Conservation (phyloP, 2,329 filamentous ascomycete genomes). For the Byssoonygena ceratinophila region DNA sequence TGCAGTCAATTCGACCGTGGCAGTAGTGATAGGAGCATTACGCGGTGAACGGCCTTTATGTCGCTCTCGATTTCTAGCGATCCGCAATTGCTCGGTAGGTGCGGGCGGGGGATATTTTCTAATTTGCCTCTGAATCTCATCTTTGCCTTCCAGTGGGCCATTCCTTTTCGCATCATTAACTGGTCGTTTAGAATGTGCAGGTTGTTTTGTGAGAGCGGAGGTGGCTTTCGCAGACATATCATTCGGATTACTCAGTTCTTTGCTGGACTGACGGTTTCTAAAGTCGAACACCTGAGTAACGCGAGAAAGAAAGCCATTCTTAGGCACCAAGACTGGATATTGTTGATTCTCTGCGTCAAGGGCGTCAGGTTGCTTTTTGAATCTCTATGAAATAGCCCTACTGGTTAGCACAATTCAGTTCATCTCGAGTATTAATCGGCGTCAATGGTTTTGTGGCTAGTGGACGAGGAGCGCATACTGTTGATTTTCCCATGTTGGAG, state of each 20-base stretch:
- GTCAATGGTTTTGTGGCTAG: not conserved
- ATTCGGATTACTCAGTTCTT: not conserved
- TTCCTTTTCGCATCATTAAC: not conserved
- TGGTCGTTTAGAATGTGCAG: not conserved
- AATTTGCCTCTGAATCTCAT: not conserved
- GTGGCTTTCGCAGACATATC: not conserved
- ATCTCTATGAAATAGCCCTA: not conserved
- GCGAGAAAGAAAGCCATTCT: conserved; percentile 12
- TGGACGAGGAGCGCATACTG: not conserved
- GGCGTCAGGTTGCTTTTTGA: not conserved
- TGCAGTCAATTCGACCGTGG: conserved; percentile 12
- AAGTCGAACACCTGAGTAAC: conserved; percentile 15
- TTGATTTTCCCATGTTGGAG: not conserved
- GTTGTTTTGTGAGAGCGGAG: not conserved
- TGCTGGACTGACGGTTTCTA: conserved; percentile 10
- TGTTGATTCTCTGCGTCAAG: not conserved
- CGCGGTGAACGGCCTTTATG: conserved; percentile 7
- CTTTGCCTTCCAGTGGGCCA: not conserved
- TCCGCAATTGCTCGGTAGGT: not conserved
- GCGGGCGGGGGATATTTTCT: conserved; percentile 3
- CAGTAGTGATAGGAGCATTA: conserved; percentile 13
- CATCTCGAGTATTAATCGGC: too few relatives aligned
- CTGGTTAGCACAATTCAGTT: not conserved
- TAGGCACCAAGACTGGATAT: not conserved
- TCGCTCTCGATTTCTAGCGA: conserved; percentile 10